These are phyloP conservation scores for Xylaria scruposa DNA, from an alignment of 495 filamentous ascomycete genomes.

Conservation along the genomic window DNA sequence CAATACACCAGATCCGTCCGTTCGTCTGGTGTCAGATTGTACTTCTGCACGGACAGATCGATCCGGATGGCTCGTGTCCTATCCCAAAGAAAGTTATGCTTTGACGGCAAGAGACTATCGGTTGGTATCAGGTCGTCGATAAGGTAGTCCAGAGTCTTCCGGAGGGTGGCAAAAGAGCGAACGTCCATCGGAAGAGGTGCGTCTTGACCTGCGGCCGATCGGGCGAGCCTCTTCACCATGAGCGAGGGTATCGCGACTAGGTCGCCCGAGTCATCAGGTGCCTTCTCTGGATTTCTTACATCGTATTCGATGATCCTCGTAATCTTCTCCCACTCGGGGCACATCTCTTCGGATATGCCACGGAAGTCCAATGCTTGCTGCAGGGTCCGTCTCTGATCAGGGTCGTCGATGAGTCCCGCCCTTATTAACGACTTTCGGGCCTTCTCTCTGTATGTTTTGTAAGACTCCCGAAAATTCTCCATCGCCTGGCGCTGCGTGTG, in stretches of 20 bases:
- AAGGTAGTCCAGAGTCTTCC: constrained; percentile 82
- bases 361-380: constrained; percentile 85
- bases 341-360: constrained; percentile 93
- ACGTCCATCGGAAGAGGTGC: constrained; percentile 92
- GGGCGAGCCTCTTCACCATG: constrained; percentile 83
- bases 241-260: constrained; percentile 45
- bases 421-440: constrained; percentile 73
- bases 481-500: constrained; percentile 49
- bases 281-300: constrained; percentile 61
- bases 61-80: constrained; percentile 89
- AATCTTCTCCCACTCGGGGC: constrained; percentile 86
- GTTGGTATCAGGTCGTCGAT: constrained; percentile 74
- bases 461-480: constrained; percentile 51
- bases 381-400: constrained; percentile 79
- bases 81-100: constrained; percentile 94
- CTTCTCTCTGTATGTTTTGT: constrained; percentile 70
- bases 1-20: constrained; percentile 77
- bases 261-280: constrained; percentile 43
- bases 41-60: constrained; percentile 88
- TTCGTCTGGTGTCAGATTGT: constrained; percentile 64
- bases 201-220: constrained; percentile 91
- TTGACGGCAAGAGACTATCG: constrained; percentile 65
- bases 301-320: constrained; percentile 74
- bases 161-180: constrained; percentile 75
- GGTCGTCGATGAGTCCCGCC: constrained; percentile 83